Conservation (phyloP, 2,329 filamentous ascomycete species). For the Scleromitrula shiraiana region DNA sequence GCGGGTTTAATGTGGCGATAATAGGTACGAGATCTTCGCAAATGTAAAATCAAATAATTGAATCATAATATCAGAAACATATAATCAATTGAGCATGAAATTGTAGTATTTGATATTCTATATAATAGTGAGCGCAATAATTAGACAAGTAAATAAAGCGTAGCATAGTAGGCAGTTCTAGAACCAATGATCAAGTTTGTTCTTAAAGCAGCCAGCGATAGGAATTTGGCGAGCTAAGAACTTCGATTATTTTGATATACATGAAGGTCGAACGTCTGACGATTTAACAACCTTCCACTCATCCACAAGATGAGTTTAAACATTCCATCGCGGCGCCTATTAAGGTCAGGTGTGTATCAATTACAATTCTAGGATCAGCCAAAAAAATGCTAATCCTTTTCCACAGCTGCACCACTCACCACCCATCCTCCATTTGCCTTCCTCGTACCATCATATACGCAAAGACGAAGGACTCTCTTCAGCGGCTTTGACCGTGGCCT, state of each 20-base stretch:
- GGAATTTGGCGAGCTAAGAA: slow-evolving; percentile 9
- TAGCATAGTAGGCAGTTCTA: too few relatives aligned
- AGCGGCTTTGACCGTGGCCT: slow-evolving; percentile 2
- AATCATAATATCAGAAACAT: background rate
- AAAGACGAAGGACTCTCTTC: slow-evolving; percentile 22
- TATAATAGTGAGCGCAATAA: too few relatives aligned
- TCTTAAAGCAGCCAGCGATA: background rate
- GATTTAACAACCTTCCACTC: slow-evolving; percentile 4
- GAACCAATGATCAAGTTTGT: background rate
- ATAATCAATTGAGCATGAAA: too few relatives aligned
- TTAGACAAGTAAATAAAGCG: too few relatives aligned
- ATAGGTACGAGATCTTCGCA: too few relatives aligned
- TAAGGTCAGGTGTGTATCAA: slow-evolving; percentile 46
- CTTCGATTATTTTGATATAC: slow-evolving; percentile 10
- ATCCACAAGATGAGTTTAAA: slow-evolving; percentile 52
- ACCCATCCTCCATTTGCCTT: slow-evolving; percentile 34
- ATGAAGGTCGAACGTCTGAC: background rate
- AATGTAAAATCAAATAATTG: background rate
- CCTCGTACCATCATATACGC: slow-evolving; percentile 19
- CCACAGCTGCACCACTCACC: slow-evolving; percentile 19
- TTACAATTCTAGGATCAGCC: slow-evolving; percentile 10
- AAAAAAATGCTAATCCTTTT: slow-evolving; percentile 17
- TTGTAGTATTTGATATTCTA: too few relatives aligned
- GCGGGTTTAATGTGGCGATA: too few relatives aligned
- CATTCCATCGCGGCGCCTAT: slow-evolving; percentile 53